Evolutionary conservation across 225 moss, liverwort and hornwort genomes (phyloP).

Genomic region (Sphagnum contortum): DNA sequence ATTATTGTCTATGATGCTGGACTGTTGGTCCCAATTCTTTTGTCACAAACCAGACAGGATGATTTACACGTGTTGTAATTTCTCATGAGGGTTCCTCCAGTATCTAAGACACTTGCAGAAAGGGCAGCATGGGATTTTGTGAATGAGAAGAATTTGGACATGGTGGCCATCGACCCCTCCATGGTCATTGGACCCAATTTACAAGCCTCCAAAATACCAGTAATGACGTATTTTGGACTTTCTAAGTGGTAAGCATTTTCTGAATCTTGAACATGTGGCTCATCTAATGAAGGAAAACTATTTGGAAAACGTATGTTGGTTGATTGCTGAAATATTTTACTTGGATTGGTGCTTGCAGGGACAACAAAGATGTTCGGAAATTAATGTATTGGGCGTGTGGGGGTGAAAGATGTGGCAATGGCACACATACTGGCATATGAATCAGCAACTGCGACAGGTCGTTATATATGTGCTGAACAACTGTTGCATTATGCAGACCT

Average conservation of each 20-base stretch:
- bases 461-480: slow-evolving; percentile 41
- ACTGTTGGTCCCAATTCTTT: too few species aligned
- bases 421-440: slow-evolving; percentile 41
- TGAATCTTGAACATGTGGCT: too few species aligned
- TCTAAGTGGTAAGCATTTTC: slow-evolving; percentile 23
- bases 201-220: slow-evolving; percentile 37
- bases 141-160: slow-evolving; percentile 25
- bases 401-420: slow-evolving; percentile 34
- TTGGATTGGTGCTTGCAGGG: slow-evolving; percentile 4
- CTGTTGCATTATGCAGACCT: slow-evolving; percentile 23
- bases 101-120: slow-evolving; percentile 42
- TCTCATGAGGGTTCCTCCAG: neutral
- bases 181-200: slow-evolving; percentile 34
- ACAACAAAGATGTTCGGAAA: slow-evolving; percentile 17
- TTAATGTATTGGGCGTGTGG: slow-evolving; percentile 31
- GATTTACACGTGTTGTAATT: too few species aligned
- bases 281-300: too few species aligned
- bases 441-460: slow-evolving; percentile 17
- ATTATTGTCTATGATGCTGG: too few species aligned
- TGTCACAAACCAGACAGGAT: too few species aligned
- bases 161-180: slow-evolving; percentile 31
- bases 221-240: slow-evolving; percentile 31
- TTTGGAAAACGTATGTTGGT: too few species aligned
- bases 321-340: too few species aligned
- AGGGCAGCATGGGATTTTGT: slow-evolving; percentile 42